A percentile compares a stretch with the other conserved stretches of the same genome.
Evolutionary conservation across 768 basidiomycete species (phyloP).

Genomic region (Termitomyces sp.): DNA sequence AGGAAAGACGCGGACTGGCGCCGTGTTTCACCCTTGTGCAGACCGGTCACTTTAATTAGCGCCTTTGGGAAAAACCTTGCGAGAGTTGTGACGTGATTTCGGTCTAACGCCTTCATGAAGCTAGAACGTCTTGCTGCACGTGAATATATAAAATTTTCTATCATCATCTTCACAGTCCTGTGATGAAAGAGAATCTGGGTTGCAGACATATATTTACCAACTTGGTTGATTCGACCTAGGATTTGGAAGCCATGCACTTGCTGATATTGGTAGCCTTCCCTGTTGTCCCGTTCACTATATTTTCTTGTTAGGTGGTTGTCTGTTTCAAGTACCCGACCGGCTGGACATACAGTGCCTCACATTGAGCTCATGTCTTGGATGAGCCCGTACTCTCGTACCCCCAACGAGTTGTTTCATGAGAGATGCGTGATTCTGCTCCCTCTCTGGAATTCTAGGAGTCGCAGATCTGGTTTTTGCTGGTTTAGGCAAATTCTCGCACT

Average conservation of each 20-base stretch:
- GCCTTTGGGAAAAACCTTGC: neutral
- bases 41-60: neutral
- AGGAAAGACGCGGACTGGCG: neutral
- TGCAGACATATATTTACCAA: neutral
- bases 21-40: neutral
- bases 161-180: neutral
- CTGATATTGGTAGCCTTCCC: neutral
- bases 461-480: neutral
- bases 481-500: neutral
- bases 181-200: neutral
- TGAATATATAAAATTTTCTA: too few relatives aligned
- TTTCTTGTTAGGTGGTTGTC: neutral
- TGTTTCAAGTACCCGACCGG: neutral
- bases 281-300: neutral
- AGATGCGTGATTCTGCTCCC: too few relatives aligned
- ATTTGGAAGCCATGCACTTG: neutral
- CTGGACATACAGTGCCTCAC: neutral
- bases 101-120: neutral
- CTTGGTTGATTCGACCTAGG: neutral
- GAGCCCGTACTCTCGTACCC: neutral
- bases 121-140: neutral
- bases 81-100: neutral
- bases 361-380: neutral
- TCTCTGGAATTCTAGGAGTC: neutral
- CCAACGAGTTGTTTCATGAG: neutral